Percentiles rank a stretch among this genome's conserved stretches.
These are phyloP conservation scores for Hirsutella minnesotensis DNA, from an alignment of 2,329 filamentous ascomycete species.

Conservation along the genomic window DNA sequence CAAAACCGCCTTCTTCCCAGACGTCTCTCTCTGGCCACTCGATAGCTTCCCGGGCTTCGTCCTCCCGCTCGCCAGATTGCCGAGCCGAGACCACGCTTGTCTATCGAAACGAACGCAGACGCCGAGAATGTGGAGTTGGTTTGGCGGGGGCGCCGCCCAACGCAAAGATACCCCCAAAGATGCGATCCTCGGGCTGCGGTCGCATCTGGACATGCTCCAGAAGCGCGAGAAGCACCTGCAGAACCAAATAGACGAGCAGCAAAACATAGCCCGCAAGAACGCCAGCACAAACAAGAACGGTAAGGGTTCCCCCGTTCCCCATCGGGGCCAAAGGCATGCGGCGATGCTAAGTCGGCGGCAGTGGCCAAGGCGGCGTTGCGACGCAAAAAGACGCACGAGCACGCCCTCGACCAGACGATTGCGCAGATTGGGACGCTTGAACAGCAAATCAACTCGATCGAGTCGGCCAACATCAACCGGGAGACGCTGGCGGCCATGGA, in stretches of 20 bases:
- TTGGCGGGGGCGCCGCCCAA: constrained; percentile 70
- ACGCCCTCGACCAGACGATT: constrained; percentile 80
- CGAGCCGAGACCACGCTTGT: background rate
- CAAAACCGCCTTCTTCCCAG: background rate
- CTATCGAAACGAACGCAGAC: background rate
- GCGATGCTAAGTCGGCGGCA: no score
- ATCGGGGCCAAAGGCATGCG: no score
- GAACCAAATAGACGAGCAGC: constrained; percentile 87
- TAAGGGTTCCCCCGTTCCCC: constrained; percentile 31
- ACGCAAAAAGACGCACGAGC: constrained; percentile 90
- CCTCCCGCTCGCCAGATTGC: background rate
- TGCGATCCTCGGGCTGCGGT: constrained; percentile 77
- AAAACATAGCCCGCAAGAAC: constrained; percentile 77
- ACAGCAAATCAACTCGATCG: constrained; percentile 91
- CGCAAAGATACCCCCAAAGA: constrained; percentile 93
- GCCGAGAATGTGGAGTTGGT: constrained; percentile 68
- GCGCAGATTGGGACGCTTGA: constrained; percentile 87
- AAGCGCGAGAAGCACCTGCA: constrained; percentile 90
- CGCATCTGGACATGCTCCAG: constrained; percentile 93
- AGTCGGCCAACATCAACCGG: constrained; percentile 97
- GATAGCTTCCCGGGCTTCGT: background rate
- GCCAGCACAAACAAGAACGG: constrained; percentile 79
- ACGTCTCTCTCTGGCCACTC: background rate
- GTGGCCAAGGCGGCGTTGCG: constrained; percentile 82
- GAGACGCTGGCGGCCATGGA: constrained; percentile 93